Evolutionary conservation across 129 eudicot species (phyloP).

Genomic region (Daucus carota): DNA sequence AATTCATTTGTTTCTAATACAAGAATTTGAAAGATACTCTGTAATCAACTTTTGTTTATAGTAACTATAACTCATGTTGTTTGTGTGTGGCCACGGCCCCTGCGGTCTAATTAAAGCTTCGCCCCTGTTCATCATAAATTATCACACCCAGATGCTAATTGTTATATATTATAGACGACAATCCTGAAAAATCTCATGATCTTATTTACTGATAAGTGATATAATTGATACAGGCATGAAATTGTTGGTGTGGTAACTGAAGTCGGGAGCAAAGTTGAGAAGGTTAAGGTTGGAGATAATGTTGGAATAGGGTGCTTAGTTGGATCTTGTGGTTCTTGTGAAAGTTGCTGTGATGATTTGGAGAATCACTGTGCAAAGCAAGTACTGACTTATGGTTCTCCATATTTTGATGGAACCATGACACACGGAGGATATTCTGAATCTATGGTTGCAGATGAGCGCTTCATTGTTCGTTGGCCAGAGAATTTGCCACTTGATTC

Average conservation of each 20-base stretch:
- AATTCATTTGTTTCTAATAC: too few species aligned
- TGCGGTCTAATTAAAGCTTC: too few species aligned
- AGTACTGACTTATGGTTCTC: background rate
- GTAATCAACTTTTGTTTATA: too few species aligned
- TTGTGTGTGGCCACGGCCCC: too few species aligned
- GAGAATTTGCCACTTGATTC: background rate
- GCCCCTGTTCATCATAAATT: too few species aligned
- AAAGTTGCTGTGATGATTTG: background rate
- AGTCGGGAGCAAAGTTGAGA: background rate
- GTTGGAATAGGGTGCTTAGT: constrained; percentile 2
- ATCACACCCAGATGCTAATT: too few species aligned
- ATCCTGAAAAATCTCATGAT: background rate
- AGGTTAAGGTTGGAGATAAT: background rate
- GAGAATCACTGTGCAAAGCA: background rate
- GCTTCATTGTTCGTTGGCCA: background rate
- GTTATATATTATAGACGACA: too few species aligned
- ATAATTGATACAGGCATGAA: background rate
- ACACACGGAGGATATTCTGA: constrained; percentile 1
- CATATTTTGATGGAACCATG: background rate
- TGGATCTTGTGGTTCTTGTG: background rate
- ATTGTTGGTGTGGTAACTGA: constrained; percentile 3
- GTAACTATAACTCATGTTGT: too few species aligned
- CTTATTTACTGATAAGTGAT: background rate
- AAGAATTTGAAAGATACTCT: too few species aligned
- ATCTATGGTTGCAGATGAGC: background rate